Percentiles rank a stretch among this genome's conserved stretches.
Evolutionary conservation across 177 flowering plant genomes (phyloP).

Genomic region (Telopea speciosissima): DNA sequence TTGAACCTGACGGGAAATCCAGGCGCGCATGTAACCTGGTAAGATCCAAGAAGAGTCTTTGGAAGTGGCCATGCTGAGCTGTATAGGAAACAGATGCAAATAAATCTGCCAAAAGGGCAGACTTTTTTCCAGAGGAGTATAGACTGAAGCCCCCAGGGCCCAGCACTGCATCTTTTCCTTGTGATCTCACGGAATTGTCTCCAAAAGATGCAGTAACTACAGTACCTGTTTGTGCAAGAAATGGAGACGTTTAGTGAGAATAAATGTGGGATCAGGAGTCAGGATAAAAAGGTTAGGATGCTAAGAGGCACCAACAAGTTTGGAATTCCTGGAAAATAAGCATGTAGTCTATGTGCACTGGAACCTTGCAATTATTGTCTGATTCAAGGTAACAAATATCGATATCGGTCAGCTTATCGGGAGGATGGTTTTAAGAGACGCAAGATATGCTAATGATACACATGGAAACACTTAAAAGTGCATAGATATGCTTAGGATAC

Average conservation of each 20-base stretch:
- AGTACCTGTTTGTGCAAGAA: conserved; percentile 41
- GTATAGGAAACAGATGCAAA: conserved; percentile 65
- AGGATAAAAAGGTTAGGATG: neutral
- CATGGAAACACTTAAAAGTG: too few relatives aligned
- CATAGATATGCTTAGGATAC: too few relatives aligned
- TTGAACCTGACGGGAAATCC: conserved; percentile 70
- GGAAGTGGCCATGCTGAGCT: conserved; percentile 88
- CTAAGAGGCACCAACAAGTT: too few relatives aligned
- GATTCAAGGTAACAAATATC: too few relatives aligned
- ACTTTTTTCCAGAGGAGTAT: conserved; percentile 31
- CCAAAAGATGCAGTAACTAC: conserved; percentile 48
- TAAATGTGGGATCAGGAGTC: neutral
- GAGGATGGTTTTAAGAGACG: too few relatives aligned
- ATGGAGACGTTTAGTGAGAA: neutral
- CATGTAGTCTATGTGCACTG: too few relatives aligned
- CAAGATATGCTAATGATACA: too few relatives aligned
- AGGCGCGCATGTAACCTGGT: conserved; percentile 55
- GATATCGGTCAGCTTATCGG: too few relatives aligned
- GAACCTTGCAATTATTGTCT: too few relatives aligned
- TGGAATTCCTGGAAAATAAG: too few relatives aligned
- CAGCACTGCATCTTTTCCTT: conserved; percentile 22
- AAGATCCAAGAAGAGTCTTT: conserved; percentile 69
- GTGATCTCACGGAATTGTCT: conserved; percentile 37
- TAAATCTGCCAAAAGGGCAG: conserved; percentile 48
- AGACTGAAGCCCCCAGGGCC: conserved; percentile 25